Base-by-base conservation (phyloP, 257 asterid genomes). In the Verbena officinalis region DNA sequence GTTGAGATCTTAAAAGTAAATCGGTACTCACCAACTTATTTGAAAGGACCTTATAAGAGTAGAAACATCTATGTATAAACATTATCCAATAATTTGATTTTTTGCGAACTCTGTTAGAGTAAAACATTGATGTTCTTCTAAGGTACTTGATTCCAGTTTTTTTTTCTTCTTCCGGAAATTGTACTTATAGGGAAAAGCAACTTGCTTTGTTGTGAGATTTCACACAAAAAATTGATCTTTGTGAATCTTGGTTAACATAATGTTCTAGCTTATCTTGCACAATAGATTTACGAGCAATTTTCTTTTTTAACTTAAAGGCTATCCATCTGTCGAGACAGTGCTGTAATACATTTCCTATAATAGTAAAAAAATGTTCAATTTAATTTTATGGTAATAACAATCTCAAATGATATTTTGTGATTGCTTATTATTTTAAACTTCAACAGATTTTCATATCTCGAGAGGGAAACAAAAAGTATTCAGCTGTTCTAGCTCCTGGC, bases 401-500 rank as follows among this genome's bases (percentile, higher is more conserved):
- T 39, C 10, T 39, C 48, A 27, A 22, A 43, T 38, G 8, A 34
- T n/a, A 45, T 45, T 6, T 60, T n/a, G 38, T 44, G 64, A 36
- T 45, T 31, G 13, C 5, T 24, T 49, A 38, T 61, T 46, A 49
- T 27, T 69, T 64, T 70, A 68, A 31, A 48, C 20, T 39, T 65
- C 43, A 10, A 40, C 90, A 94, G 99, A 94, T 94, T 70, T 94
- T 94, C 69, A 77, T 94, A 77, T 86, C 99, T 67, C 91, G 99
- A 57, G 98, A 88, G 70, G 97, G 98, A 58, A 94, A 80, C 78
- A 94, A 90, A 72, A 86, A 83, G 57, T 94, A 78, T 70, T 89
- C 98, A 59, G 88, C 99, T 14, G 99, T 94, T 75, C 80, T 94
- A 34, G 67, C 95, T 55, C 95, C 99, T 1, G 98, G 96, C 57